Percentiles rank a stretch among this genome's conserved stretches.
Evolutionary conservation across 768 basidiomycete genomes (phyloP).

Genomic region (Mycena metata): DNA sequence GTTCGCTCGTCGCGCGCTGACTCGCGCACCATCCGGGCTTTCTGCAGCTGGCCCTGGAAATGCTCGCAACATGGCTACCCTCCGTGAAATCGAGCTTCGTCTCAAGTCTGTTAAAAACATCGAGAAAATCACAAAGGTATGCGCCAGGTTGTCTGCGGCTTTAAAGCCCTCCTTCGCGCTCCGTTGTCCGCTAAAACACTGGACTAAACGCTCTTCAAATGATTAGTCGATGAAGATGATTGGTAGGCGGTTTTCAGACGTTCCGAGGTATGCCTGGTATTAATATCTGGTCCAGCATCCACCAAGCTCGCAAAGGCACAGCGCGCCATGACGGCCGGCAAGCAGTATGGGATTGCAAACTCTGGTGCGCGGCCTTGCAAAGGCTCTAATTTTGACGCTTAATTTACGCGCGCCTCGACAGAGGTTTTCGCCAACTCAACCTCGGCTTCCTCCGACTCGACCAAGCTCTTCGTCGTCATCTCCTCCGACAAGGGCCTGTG

Average conservation of each 20-base stretch:
- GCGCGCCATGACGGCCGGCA: constrained; percentile 91
- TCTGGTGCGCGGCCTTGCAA: constrained; percentile 67
- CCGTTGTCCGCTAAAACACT: too few relatives aligned
- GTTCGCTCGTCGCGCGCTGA: constrained; percentile 35
- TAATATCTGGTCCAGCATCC: constrained; percentile 75
- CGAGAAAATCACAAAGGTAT: constrained; percentile 90
- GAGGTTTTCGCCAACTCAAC: constrained; percentile 90
- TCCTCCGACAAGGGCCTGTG: constrained; percentile 99
- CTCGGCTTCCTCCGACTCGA: constrained; percentile 75
- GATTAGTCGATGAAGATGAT: constrained; percentile 91
- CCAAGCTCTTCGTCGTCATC: constrained; percentile 92
- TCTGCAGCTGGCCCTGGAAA: constrained; percentile 39
- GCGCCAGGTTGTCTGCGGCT: too few relatives aligned
- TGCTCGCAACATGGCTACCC: constrained; percentile 94
- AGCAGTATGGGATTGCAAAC: constrained; percentile 94
- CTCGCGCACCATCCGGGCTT: constrained; percentile 35
- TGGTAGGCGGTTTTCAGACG: constrained; percentile 54
- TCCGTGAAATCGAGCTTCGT: constrained; percentile 96
- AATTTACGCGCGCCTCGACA: constrained; percentile 45
- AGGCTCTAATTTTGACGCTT: background rate
- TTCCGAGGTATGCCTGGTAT: background rate
- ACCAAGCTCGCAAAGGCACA: constrained; percentile 97
- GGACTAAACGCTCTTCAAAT: too few relatives aligned
- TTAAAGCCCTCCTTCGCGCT: too few relatives aligned
- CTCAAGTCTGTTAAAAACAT: constrained; percentile 97